These are phyloP conservation scores for Pseudozyma sp. DNA, from an alignment of 1,284 basidiomycete genomes.

Conservation along the genomic window DNA sequence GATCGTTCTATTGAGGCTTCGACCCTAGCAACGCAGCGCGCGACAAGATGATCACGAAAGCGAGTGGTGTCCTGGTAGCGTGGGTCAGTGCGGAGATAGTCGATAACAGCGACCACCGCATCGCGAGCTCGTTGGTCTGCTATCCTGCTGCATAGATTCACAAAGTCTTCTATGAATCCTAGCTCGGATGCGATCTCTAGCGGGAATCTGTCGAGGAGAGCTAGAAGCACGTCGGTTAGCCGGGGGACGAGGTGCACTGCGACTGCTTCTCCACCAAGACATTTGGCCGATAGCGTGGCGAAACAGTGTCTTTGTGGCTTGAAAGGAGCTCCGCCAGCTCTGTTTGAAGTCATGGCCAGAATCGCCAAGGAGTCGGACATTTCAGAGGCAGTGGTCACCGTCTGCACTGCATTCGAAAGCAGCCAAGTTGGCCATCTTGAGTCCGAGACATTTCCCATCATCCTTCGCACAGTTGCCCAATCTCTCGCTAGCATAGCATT, in stretches of 20 bases:
- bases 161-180: constrained; percentile 10
- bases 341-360: constrained; percentile 2
- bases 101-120: constrained; percentile 16
- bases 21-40: constrained; percentile 16
- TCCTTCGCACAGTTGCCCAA: constrained; percentile 28
- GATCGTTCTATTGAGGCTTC: constrained; percentile 11
- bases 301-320: constrained; percentile 16
- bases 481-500: constrained; percentile 33
- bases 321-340: background rate
- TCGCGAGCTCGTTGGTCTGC: constrained; percentile 27
- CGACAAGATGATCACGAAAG: constrained; percentile 6
- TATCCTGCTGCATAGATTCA: constrained; percentile 6
- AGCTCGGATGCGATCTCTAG: background rate
- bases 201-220: constrained; percentile 12
- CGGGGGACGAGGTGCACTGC: constrained; percentile 24
- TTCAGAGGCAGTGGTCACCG: constrained; percentile 26
- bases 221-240: constrained; percentile 17
- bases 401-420: constrained; percentile 13
- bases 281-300: constrained; percentile 4
- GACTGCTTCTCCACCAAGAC: background rate
- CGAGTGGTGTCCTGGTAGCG: background rate
- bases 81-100: constrained; percentile 7
- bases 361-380: constrained; percentile 37
- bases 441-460: constrained; percentile 31
- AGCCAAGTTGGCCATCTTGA: constrained; percentile 25